Evolutionary conservation across 2,329 filamentous ascomycete genomes (phyloP), one percentile per base, ranked within the genome.

Genomic region (Colletotrichum sp.): DNA sequence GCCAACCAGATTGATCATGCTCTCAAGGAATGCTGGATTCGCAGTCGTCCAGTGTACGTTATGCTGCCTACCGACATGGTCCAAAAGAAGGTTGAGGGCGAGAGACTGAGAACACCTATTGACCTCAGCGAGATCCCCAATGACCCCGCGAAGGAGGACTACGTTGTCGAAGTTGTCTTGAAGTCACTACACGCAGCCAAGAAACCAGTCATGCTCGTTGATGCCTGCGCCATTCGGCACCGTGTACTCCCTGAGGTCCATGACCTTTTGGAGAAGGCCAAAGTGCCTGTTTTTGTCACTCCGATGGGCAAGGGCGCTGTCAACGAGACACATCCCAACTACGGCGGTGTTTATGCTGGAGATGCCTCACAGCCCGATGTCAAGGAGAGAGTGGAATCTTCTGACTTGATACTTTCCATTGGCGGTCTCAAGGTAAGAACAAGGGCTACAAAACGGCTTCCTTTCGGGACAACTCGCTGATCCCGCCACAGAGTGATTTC

Each of bases 261-360:
- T 79, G 90, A 91, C 9, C 87, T 98, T 18, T 87, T 98, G 68
- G 88, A 93, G 76, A 95, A 93, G 83, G 95, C 95, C 1, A 88
- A 91, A 6, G 87, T 98, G 9, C 95, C 96, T 6, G 93, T 95
- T 0, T 98, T 97, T 80, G 94, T 96, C n/a, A 94, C 95, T 0
- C 95, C 95, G 4, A 98, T 98, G 94, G 95, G 95, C 63, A 98
- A 98, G 86, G 92, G 95, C 21, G 94, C 94, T 24, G 90, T 98
- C 63, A 90, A 97, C 80, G 95, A 98, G 84, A 90, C 90, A 3
- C 89, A 94, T 63, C 87, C 90, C n/a, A 94, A 91, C 81, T 98
- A 94, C 79, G 94, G 94, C 26, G 96, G 96, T 78, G 94, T 98
- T 7, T 98, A 98, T 83, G 94, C 94, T 10, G 96, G 96, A n/a